phyloP scores from a whole-genome alignment of 2,329 filamentous ascomycete genomes.

The Hirsutella minnesotensis region DNA sequence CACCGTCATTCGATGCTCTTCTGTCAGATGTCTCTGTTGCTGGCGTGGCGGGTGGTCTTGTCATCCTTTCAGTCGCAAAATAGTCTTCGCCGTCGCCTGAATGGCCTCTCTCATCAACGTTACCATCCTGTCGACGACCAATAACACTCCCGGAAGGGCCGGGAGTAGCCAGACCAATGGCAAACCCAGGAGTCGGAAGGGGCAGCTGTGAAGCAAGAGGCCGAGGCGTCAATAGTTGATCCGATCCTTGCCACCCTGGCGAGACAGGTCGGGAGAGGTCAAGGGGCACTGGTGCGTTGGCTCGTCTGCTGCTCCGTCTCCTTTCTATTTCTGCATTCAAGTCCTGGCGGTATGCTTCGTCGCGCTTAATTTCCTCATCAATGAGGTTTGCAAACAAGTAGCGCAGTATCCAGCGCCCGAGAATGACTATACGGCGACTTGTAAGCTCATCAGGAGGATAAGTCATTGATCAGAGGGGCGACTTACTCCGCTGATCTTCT shows the following conservation, averaged over 20 bases:
- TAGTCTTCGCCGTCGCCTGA: slow-evolving; percentile 63
- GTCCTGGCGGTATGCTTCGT: slow-evolving; percentile 59
- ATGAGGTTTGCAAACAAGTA: slow-evolving; percentile 86
- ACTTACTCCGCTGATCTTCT: slow-evolving; percentile 84
- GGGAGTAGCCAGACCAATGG: slow-evolving; percentile 68
- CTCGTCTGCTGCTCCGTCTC: slow-evolving; percentile 39
- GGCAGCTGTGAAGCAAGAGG: slow-evolving; percentile 51
- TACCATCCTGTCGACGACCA: slow-evolving; percentile 34
- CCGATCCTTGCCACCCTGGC: slow-evolving; percentile 25
- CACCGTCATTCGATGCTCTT: slow-evolving; percentile 32
- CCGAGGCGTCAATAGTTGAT: slow-evolving; percentile 46
- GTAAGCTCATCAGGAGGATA: slow-evolving; percentile 10
- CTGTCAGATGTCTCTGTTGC: slow-evolving; percentile 34
- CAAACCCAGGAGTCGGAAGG: slow-evolving; percentile 61
- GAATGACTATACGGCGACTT: slow-evolving; percentile 53
- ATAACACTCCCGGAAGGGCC: slow-evolving; percentile 25
- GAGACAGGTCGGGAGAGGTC: slow-evolving; percentile 23
- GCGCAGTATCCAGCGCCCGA: slow-evolving; percentile 90
- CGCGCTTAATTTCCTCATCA: slow-evolving; percentile 78
- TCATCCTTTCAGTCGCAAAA: slow-evolving; percentile 48
- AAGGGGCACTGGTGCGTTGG: slow-evolving; percentile 50
- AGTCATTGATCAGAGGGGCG: not conserved
- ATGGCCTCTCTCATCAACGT: slow-evolving; percentile 44
- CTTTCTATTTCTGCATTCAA: slow-evolving; percentile 53
- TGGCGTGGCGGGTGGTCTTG: slow-evolving; percentile 2